Evolutionary conservation across 257 asterid species (phyloP), one percentile per base, ranked within the genome.

Genomic region (Nicotiana obtusifolia): DNA sequence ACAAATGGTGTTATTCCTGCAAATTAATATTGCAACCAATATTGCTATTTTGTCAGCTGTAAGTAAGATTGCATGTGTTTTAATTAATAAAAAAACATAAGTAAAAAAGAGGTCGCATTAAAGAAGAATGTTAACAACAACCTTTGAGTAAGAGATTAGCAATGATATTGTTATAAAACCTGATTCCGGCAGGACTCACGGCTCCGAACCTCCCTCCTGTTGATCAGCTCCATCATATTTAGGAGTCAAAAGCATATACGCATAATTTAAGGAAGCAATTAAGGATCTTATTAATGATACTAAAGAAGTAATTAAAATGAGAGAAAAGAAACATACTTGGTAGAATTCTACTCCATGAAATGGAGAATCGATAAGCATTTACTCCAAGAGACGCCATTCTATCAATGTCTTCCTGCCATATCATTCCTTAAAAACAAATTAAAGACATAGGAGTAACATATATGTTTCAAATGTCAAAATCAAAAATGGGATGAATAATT

Each of bases 341-440:
- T 59, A 93, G 91, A 87, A 91, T 54, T 93, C 97, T 88, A 69
- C 90, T 86, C 97, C 97, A 93, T 1, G 97, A 91, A 90, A 93
- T 92, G 47, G 97, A 93, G 80, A 93, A 83, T n/a, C 94, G 90
- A 80, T 90, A 93, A 41, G 93, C 89, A 80, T 85, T 75, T 52
- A 89, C 87, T n/a, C 97, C 97, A 31, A 92, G 93, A 59, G 95
- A 93, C 31, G 86, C 88, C 82, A 92, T 82, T 75, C 88, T 83
- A 66, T 90, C 93, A 83, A 90, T 88, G 54, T 93, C 97, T 85
- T 93, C 95, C 97, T 93, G 89, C 60, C 20, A 54, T 35, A 37
- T 37, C 47, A 37, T 37, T 37, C 47, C 7, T 69, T 69, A 20
- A 69, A 30, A 41, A 69, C 1, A 41, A 69, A 53, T 53, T 53